Evolutionary conservation across 108 stramenopile genomes (phyloP).

Genomic region (Bacterosira constricta): DNA sequence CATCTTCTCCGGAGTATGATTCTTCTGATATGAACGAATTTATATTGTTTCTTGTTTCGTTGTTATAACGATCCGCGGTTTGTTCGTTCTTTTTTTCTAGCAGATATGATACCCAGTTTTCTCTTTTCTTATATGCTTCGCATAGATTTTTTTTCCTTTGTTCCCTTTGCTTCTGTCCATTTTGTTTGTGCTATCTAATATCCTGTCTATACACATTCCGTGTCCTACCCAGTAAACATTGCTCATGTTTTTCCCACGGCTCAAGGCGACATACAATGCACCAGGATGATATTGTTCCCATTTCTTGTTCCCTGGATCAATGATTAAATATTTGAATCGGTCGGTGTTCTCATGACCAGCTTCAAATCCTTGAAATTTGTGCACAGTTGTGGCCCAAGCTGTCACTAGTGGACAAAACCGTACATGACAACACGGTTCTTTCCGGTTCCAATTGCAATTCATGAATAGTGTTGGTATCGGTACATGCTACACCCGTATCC

Average conservation of each 20-base stretch:
- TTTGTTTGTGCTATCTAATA: not conserved
- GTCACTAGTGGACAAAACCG: not conserved
- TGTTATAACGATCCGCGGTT: too few species aligned
- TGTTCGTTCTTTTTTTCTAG: too few species aligned
- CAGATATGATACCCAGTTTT: not conserved
- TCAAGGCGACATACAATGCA: not conserved
- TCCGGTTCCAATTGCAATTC: too few species aligned
- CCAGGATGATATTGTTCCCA: not conserved
- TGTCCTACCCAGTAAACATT: too few species aligned
- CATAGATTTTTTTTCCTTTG: not conserved
- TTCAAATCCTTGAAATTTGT: conserved; percentile 6
- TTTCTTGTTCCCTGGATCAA: not conserved
- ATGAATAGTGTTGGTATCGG: too few species aligned
- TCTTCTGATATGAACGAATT: too few species aligned
- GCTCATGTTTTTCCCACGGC: not conserved
- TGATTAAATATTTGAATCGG: not conserved
- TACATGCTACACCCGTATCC: too few species aligned
- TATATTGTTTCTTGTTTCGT: too few species aligned
- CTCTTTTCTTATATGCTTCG: not conserved
- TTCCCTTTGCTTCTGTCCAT: not conserved
- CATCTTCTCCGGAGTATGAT: too few species aligned
- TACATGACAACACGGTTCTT: not conserved
- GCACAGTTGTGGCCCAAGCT: conserved; percentile 2
- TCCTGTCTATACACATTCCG: too few species aligned
- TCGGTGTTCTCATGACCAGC: not conserved